Evolutionary conservation across 441 rosid genomes (phyloP).

Genomic region (Croton setiger): DNA sequence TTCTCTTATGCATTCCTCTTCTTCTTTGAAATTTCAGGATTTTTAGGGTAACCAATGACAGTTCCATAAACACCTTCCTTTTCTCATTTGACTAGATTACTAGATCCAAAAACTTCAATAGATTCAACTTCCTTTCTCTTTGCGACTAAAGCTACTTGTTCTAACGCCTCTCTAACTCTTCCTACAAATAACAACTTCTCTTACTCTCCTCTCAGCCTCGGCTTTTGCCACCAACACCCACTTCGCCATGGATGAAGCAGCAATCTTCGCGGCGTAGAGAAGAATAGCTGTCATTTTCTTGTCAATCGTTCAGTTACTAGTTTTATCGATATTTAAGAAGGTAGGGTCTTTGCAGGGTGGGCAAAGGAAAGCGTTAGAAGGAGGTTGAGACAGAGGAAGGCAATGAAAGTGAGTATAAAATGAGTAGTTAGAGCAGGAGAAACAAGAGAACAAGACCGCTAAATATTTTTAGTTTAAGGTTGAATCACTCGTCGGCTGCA

Average conservation of each 20-base stretch:
- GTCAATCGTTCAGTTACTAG: slow-evolving; percentile 6
- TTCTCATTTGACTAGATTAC: not conserved
- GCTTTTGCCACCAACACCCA: slow-evolving; percentile 38
- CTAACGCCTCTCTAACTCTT: slow-evolving; percentile 67
- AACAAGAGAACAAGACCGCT: not conserved
- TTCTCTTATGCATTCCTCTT: no score
- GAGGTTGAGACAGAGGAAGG: slow-evolving; percentile 22
- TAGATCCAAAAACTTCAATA: slow-evolving; percentile 7
- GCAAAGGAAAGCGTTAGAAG: slow-evolving; percentile 51
- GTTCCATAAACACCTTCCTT: not conserved
- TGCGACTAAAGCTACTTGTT: slow-evolving; percentile 14
- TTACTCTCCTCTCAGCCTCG: slow-evolving; percentile 48
- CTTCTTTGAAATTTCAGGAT: not conserved
- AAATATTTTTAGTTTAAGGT: no score
- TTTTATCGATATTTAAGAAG: slow-evolving; percentile 35
- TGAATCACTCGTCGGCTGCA: not conserved
- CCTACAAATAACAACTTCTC: slow-evolving; percentile 52
- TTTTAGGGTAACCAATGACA: not conserved
- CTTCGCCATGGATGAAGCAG: slow-evolving; percentile 43
- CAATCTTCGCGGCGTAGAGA: slow-evolving; percentile 58
- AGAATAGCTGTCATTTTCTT: slow-evolving; percentile 37
- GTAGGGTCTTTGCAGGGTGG: slow-evolving; percentile 57
- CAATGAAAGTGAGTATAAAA: slow-evolving; percentile 57
- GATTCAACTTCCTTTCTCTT: slow-evolving; percentile 3
- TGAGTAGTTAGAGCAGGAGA: slow-evolving; percentile 56